Base-by-base conservation (phyloP, 2,329 filamentous ascomycete species). In the Pseudocercospora pini-densiflorae region DNA sequence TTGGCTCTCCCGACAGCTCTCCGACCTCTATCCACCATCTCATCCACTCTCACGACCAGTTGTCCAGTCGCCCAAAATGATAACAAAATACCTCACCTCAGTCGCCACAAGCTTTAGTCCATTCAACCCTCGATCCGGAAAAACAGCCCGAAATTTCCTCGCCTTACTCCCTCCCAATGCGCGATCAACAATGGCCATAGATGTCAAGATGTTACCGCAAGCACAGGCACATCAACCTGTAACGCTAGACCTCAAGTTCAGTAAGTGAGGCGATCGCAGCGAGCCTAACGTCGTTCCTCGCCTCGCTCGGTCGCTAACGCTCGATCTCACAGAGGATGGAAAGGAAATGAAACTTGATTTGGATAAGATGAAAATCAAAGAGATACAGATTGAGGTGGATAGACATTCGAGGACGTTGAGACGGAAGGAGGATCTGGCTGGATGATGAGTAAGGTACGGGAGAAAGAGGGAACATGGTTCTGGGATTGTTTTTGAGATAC, bases 91-190 rank as follows among this genome's bases (percentile, higher is more conserved):
- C 83, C 87, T 96, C 79, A 94, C 93, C 79, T 88, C 93, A 78
- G 89, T 98, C 75, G 89, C 87, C 75, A 90, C 93, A 71, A 89
- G 88, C 78, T 97, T 98, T 88, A 97, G 97, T 81, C 94, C 95
- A 45, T 98, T 98, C 87, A 91, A 89, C 29, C 81, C 86, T 24
- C 85, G 87, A 78, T 89, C 92, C 59, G 78, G 78, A 69, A 93
- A 93, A 77, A 90, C 94, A 24, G 94, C 93, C 45, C 90, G 95
- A 51, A 86, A 97, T 60, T 95, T 98, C 81, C 92, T 98, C 72
- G 90, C 92, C 33, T 86, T 91, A 70, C 88, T 99, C 33, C 93
- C 94, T 9, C 88, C 93, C 49, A 89, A 90, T 75, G 93, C 93
- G 67, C 89, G 93, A 62, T 82, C 85, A 63, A 86, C 84, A 62